A percentile compares a stretch with the other conserved stretches of the same genome.
These are phyloP conservation scores for Heterobasidion annosum DNA, from an alignment of 1,284 basidiomycete species.

Conservation along the genomic window DNA sequence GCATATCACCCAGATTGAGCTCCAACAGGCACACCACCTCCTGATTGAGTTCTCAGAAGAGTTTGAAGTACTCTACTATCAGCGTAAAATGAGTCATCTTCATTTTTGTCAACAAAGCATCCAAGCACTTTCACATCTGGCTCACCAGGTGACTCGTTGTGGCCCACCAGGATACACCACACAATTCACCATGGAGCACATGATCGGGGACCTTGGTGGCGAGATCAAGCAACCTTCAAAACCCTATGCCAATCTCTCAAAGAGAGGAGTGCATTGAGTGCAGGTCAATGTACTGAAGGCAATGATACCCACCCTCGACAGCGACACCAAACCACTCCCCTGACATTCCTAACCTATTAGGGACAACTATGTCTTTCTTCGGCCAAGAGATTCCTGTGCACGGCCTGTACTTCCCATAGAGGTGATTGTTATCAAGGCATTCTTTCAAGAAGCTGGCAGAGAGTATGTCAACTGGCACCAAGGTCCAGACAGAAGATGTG, in stretches of 20 bases:
- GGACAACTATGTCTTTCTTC: slow-evolving; percentile 9
- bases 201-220: slow-evolving; percentile 6
- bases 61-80: slow-evolving; percentile 1
- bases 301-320: slow-evolving; percentile 9
- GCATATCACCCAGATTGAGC: slow-evolving; percentile 4
- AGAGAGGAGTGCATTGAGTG: too few relatives aligned
- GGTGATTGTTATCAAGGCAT: neutral
- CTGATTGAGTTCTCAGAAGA: slow-evolving; percentile 5
- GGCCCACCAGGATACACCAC: neutral
- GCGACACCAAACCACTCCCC: neutral
- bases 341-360: neutral
- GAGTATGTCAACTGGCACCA: too few relatives aligned
- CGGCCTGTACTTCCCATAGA: neutral
- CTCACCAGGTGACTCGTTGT: neutral
- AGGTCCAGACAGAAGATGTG: too few relatives aligned
- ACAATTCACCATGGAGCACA: slow-evolving; percentile 8
- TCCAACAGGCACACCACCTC: slow-evolving; percentile 2
- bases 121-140: neutral
- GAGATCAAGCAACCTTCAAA: slow-evolving; percentile 13
- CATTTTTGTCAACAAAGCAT: neutral
- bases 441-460: neutral
- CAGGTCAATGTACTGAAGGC: slow-evolving; percentile 13
- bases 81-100: neutral
- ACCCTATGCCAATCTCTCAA: slow-evolving; percentile 14
- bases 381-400: neutral